Evolutionary conservation across 2,329 filamentous ascomycete genomes (phyloP), one percentile per base, ranked within the genome.

Genomic region (Aureobasidium lini): DNA sequence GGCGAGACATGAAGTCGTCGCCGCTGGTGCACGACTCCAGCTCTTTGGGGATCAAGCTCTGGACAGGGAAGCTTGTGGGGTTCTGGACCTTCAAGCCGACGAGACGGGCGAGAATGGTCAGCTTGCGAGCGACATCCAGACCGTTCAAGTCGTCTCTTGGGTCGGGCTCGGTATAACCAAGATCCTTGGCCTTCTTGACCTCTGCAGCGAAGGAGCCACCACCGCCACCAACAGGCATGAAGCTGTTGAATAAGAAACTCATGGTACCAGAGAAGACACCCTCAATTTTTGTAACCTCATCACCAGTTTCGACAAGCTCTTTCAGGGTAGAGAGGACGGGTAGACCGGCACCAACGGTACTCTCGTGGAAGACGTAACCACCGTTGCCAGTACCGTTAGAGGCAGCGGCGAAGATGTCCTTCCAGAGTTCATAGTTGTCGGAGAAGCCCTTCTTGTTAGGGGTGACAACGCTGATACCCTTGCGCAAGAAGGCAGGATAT

Each of bases 371-470:
- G 61, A 97, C 81, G 70, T 90, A 88, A 44, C 92, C 89, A 47
- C 80, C 78, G 18, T 65, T 68, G 16, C 70, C 65, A 36, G 76
- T 73, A 44, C 87, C 88, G 1, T 81, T 79, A 49, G 82, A 79
- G 1, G 91, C 87, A 1, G 89, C 82, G 3, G 79, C 76, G 74
- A 95, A 95, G 70, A 99, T 96, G 63, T 88, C 84, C 69, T 89
- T 83, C 92, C 93, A 99, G 59, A 96, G 79, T 66, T 84, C 79
- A 68, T 89, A 85, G 47, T 84, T 85, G 60, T 88, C 86, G 0
- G 90, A 95, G 76, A 99, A 99, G 13, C 89, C 93, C 77, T 99
- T 99, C 80, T 99, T 99, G 81, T 97, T 99, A 44, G 94, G 92
- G 0, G 94, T 99, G 31, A 97, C 90, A 67, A 99, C 85, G 74